Evolutionary conservation across 179 eudicot species (phyloP).

Genomic region (Nepenthes alata): DNA sequence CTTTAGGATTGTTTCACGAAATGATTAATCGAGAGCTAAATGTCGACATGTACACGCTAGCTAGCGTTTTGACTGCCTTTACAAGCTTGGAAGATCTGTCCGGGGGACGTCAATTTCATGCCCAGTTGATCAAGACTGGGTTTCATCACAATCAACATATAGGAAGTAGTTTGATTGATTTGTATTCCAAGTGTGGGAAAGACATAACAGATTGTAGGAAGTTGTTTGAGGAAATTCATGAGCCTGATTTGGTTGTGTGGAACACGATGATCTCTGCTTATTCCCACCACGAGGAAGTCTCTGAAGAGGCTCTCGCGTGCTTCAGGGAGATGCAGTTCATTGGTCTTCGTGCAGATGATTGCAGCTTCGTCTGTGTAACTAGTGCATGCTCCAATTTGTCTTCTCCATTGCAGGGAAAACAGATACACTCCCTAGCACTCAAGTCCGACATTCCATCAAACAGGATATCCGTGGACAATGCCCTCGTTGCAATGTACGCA

Average conservation of each 20-base stretch:
- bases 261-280: conserved; percentile 78
- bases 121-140: conserved; percentile 55
- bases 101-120: conserved; percentile 77
- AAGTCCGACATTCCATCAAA: conserved; percentile 66
- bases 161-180: conserved; percentile 72
- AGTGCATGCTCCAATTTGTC: conserved; percentile 59
- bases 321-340: conserved; percentile 43
- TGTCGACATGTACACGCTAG: conserved; percentile 75
- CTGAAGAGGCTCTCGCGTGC: conserved; percentile 51
- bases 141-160: conserved; percentile 53
- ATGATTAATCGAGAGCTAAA: conserved; percentile 39
- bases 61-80: conserved; percentile 75
- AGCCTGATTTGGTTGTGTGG: conserved; percentile 78
- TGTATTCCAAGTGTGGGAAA: conserved; percentile 61
- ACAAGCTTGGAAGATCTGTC: conserved; percentile 46
- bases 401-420: conserved; percentile 72
- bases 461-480: conserved; percentile 59
- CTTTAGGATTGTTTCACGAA: conserved; percentile 52
- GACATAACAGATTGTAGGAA: conserved; percentile 36
- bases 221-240: conserved; percentile 47
- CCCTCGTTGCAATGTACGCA: conserved; percentile 67
- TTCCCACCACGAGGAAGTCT: conserved; percentile 49
- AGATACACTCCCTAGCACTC: conserved; percentile 54
- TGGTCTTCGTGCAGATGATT: conserved; percentile 66
- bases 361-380: conserved; percentile 74